Conservation (phyloP, 1,284 basidiomycete species). For the Cutaneotrichosporon mucoides region DNA sequence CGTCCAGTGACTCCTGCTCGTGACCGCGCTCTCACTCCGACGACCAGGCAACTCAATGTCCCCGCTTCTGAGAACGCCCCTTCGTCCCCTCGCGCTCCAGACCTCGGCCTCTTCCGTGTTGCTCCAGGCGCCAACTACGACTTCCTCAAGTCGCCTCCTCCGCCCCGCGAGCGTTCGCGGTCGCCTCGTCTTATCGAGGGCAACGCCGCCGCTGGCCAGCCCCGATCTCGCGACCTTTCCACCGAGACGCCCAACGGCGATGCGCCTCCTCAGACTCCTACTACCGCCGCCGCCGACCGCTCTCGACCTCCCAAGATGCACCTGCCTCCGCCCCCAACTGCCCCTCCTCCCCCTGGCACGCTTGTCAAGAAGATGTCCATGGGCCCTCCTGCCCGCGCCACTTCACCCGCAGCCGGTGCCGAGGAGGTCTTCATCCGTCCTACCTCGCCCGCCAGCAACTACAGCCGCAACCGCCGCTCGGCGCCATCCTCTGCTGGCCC, state of each 20-base stretch:
- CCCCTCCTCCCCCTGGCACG: slow-evolving; percentile 64
- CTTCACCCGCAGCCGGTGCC: slow-evolving; percentile 65
- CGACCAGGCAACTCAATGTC: slow-evolving; percentile 3
- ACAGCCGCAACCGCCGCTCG: slow-evolving; percentile 14
- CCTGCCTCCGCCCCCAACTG: slow-evolving; percentile 74
- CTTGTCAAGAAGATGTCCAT: slow-evolving; percentile 45
- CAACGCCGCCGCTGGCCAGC: slow-evolving; percentile 22
- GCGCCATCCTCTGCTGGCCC: slow-evolving; percentile 55
- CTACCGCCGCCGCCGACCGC: slow-evolving; percentile 58
- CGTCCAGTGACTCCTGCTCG: not conserved
- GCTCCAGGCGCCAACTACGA: slow-evolving; percentile 44
- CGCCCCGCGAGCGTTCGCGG: slow-evolving; percentile 13
- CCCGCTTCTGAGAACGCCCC: slow-evolving; percentile 1
- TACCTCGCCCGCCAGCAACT: slow-evolving; percentile 63
- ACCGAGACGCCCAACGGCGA: slow-evolving; percentile 16
- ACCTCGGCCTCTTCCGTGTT: slow-evolving; percentile 46
- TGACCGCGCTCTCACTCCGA: slow-evolving; percentile 14
- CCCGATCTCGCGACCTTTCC: slow-evolving; percentile 31
- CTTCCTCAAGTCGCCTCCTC: slow-evolving; percentile 48
- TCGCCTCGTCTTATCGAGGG: slow-evolving; percentile 14
- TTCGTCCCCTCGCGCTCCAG: slow-evolving; percentile 21
- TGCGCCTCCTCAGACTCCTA: slow-evolving; percentile 23
- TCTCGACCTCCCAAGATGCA: slow-evolving; percentile 77
- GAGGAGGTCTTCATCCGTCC: slow-evolving; percentile 76
- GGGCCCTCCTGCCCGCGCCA: slow-evolving; percentile 61